phyloP scores from a whole-genome alignment of 805 yeast genomes.

The Wickerhamomyces canadensis region DNA sequence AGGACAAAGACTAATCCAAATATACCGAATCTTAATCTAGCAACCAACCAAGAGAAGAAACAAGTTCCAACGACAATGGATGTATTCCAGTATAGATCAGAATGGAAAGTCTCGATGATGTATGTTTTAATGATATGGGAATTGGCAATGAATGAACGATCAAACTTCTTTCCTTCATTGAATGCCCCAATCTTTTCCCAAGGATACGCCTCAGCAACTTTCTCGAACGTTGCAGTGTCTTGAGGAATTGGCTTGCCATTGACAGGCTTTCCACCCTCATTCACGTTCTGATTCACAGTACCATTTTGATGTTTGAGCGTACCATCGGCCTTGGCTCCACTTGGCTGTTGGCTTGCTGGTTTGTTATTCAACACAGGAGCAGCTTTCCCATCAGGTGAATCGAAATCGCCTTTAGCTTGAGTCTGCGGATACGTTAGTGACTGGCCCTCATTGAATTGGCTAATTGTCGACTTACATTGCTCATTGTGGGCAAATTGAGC shows the following conservation, averaged over 20 bases:
- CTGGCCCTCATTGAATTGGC: no score
- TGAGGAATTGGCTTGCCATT: neutral
- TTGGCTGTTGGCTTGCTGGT: no score
- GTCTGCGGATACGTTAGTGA: neutral
- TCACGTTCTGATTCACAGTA: no score
- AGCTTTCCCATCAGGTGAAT: conserved; percentile 2
- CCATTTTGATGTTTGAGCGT: neutral
- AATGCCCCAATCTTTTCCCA: conserved; percentile 30
- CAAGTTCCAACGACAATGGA: conserved; percentile 63
- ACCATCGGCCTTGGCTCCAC: no score
- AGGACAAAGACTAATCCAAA: conserved; percentile 57
- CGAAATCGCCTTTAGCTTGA: neutral
- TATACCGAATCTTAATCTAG: conserved; percentile 58
- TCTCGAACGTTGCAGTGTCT: neutral
- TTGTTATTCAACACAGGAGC: conserved; percentile 1
- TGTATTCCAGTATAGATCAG: conserved; percentile 70
- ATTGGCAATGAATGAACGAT: conserved; percentile 18
- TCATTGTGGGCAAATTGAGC: conserved; percentile 1
- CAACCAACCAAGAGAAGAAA: conserved; percentile 64
- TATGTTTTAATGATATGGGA: conserved; percentile 46
- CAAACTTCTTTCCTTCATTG: conserved; percentile 21
- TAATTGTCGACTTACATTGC: neutral
- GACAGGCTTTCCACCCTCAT: no score
- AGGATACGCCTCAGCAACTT: conserved; percentile 22
- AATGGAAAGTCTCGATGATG: conserved; percentile 60